Conservation (phyloP, 495 filamentous ascomycete species). For the Neurospora sp. region DNA sequence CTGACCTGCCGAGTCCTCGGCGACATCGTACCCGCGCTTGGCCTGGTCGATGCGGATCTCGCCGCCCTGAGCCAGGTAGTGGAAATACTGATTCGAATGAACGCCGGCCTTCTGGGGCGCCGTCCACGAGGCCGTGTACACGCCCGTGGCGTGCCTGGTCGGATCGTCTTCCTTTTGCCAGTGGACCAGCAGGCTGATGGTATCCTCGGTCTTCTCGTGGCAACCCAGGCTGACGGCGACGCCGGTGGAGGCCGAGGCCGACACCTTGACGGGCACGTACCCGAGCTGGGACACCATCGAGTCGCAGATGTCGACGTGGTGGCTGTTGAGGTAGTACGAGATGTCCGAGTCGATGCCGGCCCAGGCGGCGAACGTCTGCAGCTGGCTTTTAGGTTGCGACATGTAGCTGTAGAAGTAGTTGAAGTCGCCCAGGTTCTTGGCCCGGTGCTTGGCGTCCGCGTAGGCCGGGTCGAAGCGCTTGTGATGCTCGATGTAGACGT, state of each 20-base stretch:
- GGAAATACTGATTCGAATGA: slow-evolving; percentile 92
- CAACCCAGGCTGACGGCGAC: slow-evolving; percentile 66
- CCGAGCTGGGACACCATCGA: slow-evolving; percentile 66
- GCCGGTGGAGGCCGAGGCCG: slow-evolving; percentile 63
- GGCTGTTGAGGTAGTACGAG: slow-evolving; percentile 88
- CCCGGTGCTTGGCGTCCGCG: slow-evolving; percentile 70
- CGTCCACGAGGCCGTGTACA: slow-evolving; percentile 92
- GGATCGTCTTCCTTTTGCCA: slow-evolving; percentile 67
- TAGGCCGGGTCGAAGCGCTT: slow-evolving; percentile 93
- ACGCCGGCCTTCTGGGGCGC: slow-evolving; percentile 86
- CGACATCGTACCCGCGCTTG: slow-evolving; percentile 91
- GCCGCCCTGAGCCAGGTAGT: slow-evolving; percentile 74
- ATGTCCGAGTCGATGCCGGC: slow-evolving; percentile 87
- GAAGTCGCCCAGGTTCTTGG: slow-evolving; percentile 72
- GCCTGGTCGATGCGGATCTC: slow-evolving; percentile 89
- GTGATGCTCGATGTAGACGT: slow-evolving; percentile 93
- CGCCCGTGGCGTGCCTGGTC: slow-evolving; percentile 66
- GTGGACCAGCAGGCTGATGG: slow-evolving; percentile 79
- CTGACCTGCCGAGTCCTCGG: slow-evolving; percentile 58
- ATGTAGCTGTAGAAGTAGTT: slow-evolving; percentile 98
- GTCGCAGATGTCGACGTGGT: slow-evolving; percentile 86
- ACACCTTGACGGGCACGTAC: slow-evolving; percentile 69
- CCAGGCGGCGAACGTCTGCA: slow-evolving; percentile 96
- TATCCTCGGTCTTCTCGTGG: slow-evolving; percentile 74
- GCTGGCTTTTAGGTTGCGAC: slow-evolving; percentile 85